Evolutionary conservation across 768 basidiomycete genomes (phyloP), one percentile per base, ranked within the genome.

Genomic region (Cystobasidium ongulense): DNA sequence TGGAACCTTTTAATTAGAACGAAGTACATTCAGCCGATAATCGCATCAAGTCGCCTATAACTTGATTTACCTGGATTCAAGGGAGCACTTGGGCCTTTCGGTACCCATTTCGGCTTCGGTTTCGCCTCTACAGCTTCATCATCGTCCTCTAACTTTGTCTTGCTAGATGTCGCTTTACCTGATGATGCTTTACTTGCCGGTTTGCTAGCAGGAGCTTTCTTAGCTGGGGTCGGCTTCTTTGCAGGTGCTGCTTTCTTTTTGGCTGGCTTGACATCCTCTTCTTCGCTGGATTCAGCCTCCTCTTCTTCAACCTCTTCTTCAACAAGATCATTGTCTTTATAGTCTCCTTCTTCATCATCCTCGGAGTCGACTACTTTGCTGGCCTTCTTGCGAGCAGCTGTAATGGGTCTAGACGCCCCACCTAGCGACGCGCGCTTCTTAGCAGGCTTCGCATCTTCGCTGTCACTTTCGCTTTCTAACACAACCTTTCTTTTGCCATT

Each of bases 1-100:
- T 91, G 18, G 86, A 84, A 0, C 88, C 89, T 50, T 80, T 23
- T 11, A 15, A 76, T 21, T 17, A 3, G 21, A 35, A n/a, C 46
- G n/a, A n/a, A n/a, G 33, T 23, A 41, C 21, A 76, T 72, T 75
- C 73, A 74, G 4, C 76, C 75, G 0, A 77, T 78, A 1, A 73
- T 73, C 1, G 15, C 74, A 73, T 25, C 76, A 77, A 71, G 76
- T 83, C 83, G 62, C 82, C 83, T n/a, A 83, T 70, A 63, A 0
- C 87, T 86, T 0, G 84, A 78, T 77, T 86, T 86, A 18, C 88
- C 88, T 0, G 88, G 88, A 73, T 75, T 68, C 10, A 85, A 84
- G 18, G 84, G 68, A 23, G 72, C 84, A 0, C 84, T 83, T 2
- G 68, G 73, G 35, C 76, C 62, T 76, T 75, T 72, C 63, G 63